Base-by-base conservation (phyloP, 768 basidiomycete species). In the Kwoniella europaea region DNA sequence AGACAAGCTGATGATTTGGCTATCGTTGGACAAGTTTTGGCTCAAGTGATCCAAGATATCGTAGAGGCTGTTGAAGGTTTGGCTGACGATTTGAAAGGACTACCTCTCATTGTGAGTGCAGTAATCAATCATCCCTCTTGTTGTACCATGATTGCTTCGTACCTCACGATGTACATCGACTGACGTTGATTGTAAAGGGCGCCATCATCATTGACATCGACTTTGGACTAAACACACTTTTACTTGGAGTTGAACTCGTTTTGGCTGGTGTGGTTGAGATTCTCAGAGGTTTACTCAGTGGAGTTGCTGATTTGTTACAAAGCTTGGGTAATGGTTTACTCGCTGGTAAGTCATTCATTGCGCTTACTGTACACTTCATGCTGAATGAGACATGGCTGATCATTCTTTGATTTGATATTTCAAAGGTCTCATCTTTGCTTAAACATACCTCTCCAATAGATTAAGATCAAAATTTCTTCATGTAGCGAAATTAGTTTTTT, bases 241-340 rank as follows among this genome's bases (percentile, higher is more conserved):
- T 74, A 43, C 60, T 71, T 24, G 69, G 59, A 44, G 65, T 74
- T n/a, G 59, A 71, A 52, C 27, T 74, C 44, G 64, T 74, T 53
- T 53, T 74, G 18, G 64, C 62, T 35, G 65, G 65, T 16, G 67
- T 71, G 27, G 58, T 74, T 43, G 58, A 66, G 10, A 44, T 60
- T 57, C 42, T 71, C 22, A 57, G 27, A 12, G 71, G 71, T 4
- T 63, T 74, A 18, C 63, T 74, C 43, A 20, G 27, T 3, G 68
- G 63, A 46, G 59, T 74, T 29, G 44, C 64, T 27, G 62, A 63
- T 16, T 42, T 74, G 12, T 56, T 74, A 42, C 18, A 54, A 10
- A 62, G 27, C 63, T 64, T 74, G 52, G 74, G 74, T 42, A 44
- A 52, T 29, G 74, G 67, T 18, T 43, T 71, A 7, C 53, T 71